Base-by-base conservation (phyloP, 192 early-diverging fungal species). In the Podila epicladia region DNA sequence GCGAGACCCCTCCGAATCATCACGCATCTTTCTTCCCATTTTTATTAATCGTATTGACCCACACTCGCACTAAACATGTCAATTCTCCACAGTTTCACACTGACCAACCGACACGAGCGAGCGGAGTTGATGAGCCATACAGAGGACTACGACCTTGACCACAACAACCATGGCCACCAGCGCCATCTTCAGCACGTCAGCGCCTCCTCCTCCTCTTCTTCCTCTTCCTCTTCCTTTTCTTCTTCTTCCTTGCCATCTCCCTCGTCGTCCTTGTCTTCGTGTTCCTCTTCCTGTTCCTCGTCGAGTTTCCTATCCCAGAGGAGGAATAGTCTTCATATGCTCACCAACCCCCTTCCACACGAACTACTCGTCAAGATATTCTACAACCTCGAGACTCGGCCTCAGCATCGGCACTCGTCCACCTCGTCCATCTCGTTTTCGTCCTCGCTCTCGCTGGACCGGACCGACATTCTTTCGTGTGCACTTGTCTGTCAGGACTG, bases 341-440 rank as follows among this genome's bases (percentile, higher is more conserved):
- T 69, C 1, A 65, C 67, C 9, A 37, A 19, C 8, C 50, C 58
- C 28, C 45, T 78, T 9, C 76, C 76, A 15, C 76, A 80, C 48
- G 76, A 80, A 55, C 64, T 80, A 1, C 66, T 80, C 1, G 76
- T 80, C 38, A 73, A 73, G 37, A 71, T 80, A 24, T 80, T 80
- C 64, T 72, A 72, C 50, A 72, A 68, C 28, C 66, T 73, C 19
- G 76, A 73, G 38, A 28, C 72, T 26, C 60, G 70, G 53, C 76
- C 76, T 4, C 76, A 73, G 5, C 71, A 80, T 69, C 75, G 74
- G 13, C 68, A 78, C 37, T 61, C 69, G 19, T 67, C 69, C 32
- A 66, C 65, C 7, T 73, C 71, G 0, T 80, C 71, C 20, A 68
- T 68, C 65, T 80, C 70, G 4, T 64, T 72, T 45, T 80, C 76